phyloP scores from a whole-genome alignment of 495 filamentous ascomycete genomes.

The Trichoderma asperelloides region DNA sequence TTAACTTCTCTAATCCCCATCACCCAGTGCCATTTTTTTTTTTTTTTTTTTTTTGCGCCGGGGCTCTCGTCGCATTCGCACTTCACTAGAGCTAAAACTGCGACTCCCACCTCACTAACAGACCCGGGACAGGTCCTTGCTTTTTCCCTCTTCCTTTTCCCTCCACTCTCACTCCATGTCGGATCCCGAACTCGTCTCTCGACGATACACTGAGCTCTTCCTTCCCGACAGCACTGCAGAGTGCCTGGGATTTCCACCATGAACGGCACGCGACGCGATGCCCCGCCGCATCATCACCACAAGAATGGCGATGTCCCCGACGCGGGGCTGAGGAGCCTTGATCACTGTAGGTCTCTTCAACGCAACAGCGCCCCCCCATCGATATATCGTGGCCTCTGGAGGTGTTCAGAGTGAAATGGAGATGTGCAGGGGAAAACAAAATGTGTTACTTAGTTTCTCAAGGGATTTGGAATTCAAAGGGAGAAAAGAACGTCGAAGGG shows the following conservation, averaged over 20 bases:
- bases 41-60: neutral
- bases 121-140: neutral
- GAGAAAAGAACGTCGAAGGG: neutral
- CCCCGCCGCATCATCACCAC: constrained; percentile 14
- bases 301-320: constrained; percentile 43
- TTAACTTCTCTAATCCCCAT: neutral
- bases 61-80: constrained; percentile 6
- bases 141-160: neutral
- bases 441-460: neutral
- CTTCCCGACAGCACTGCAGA: constrained; percentile 12
- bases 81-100: neutral
- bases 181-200: neutral
- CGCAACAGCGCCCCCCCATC: neutral
- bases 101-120: neutral
- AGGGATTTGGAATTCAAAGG: neutral
- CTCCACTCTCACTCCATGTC: neutral
- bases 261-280: constrained; percentile 13
- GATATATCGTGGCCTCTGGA: neutral
- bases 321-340: constrained; percentile 60
- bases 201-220: neutral
- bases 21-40: neutral
- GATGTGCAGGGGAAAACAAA: neutral
- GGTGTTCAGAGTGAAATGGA: neutral
- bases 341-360: constrained; percentile 57
- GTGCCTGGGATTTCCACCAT: constrained; percentile 17